These are phyloP conservation scores for Nematocida minor DNA, from an alignment of 371 early-diverging fungal species.

Conservation along the genomic window DNA sequence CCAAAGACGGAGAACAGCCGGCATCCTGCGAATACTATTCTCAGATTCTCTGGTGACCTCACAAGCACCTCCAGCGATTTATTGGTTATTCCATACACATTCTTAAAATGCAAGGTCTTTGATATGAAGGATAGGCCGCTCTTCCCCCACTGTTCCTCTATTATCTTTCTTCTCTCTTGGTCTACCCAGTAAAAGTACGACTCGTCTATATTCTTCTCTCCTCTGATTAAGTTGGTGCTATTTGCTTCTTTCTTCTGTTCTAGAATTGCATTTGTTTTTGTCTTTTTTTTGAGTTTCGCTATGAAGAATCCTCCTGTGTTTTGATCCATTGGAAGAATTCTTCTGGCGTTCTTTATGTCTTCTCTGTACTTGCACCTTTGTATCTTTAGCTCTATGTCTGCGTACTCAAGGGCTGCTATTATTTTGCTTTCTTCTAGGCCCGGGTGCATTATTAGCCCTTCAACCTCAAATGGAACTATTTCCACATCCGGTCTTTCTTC, in stretches of 20 bases:
- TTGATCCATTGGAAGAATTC: slow-evolving; percentile 86
- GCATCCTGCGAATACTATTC: slow-evolving; percentile 30
- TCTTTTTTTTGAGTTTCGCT: slow-evolving; percentile 74
- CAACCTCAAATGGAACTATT: slow-evolving; percentile 19
- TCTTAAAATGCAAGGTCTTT: slow-evolving; percentile 9
- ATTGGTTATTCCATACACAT: slow-evolving; percentile 3
- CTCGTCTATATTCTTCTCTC: slow-evolving; percentile 37
- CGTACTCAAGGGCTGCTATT: background rate
- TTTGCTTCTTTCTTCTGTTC: background rate
- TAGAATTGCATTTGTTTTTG: background rate
- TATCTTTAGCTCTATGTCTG: slow-evolving; percentile 66
- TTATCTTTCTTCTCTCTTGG: background rate
- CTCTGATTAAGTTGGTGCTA: background rate
- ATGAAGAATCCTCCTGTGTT: slow-evolving; percentile 98
- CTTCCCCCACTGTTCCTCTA: slow-evolving; percentile 34
- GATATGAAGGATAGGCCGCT: background rate
- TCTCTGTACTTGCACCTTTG: slow-evolving; percentile 67
- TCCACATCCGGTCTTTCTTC: slow-evolving; percentile 39
- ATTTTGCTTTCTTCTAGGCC: slow-evolving; percentile 55
- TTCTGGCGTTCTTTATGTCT: slow-evolving; percentile 75
- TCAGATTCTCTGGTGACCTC: background rate
- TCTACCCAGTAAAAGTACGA: slow-evolving; percentile 31
- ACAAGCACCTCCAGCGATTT: background rate
- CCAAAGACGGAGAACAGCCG: slow-evolving; percentile 34
- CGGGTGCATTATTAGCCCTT: slow-evolving; percentile 68